Conservation (phyloP, 176 grass and related monocot genomes). For the Leersia perrieri region DNA sequence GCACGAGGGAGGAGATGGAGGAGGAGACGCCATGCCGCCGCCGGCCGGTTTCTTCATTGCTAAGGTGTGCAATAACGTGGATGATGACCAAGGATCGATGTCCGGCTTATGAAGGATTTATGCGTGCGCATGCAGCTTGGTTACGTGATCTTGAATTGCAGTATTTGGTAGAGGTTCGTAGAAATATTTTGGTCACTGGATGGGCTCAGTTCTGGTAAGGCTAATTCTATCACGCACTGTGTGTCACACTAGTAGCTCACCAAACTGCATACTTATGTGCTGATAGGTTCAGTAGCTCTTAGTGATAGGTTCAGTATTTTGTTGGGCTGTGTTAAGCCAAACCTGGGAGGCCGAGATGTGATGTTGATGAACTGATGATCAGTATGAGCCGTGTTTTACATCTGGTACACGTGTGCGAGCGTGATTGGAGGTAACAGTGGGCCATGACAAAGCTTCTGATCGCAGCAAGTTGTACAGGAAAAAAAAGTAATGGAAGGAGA, state of each 20-base stretch:
- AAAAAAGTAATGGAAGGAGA: background rate
- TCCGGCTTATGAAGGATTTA: slow-evolving; percentile 21
- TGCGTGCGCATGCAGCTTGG: background rate
- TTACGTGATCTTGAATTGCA: background rate
- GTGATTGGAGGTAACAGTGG: background rate
- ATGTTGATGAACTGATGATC: background rate
- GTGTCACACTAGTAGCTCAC: slow-evolving; percentile 31
- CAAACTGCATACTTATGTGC: slow-evolving; percentile 24
- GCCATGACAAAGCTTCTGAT: background rate
- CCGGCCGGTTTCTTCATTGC: background rate
- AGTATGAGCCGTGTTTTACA: background rate
- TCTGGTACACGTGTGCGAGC: background rate
- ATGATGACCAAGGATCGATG: background rate
- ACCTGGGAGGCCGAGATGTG: background rate
- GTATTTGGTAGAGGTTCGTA: background rate
- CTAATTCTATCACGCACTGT: background rate
- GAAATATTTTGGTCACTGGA: background rate
- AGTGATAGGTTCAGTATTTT: background rate
- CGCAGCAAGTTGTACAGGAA: background rate
- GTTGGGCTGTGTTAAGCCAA: background rate
- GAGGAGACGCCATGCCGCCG: background rate
- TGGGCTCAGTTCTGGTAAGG: slow-evolving; percentile 27
- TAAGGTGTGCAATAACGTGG: too few relatives aligned
- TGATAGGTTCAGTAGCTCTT: background rate
- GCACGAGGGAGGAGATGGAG: slow-evolving; percentile 17